Base-by-base conservation (phyloP, 2,329 filamentous ascomycete genomes). In the Cladophialophora immunda region DNA sequence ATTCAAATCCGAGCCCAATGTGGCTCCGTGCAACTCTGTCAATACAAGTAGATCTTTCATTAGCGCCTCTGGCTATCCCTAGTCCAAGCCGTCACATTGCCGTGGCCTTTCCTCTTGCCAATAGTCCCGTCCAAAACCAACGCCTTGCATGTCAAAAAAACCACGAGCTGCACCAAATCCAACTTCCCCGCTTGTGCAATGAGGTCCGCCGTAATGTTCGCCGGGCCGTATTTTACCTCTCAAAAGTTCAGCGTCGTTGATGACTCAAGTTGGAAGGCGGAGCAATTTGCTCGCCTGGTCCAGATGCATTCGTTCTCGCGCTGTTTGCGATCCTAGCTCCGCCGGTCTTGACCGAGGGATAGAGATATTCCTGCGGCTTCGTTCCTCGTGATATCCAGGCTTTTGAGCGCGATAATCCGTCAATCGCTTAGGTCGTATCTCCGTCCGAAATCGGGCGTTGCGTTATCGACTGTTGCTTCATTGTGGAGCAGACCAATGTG, bases 71-170 rank as follows among this genome's bases (percentile, higher is more conserved):
- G 45, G 45, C 45, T 50, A 11, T 50, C 5, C 45, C 45, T 50
- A 22, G 19, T 50, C 45, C 45, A 50, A 50, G 45, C 45, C 45
- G 22, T 50, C 45, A 50, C 22, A 25, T 50, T 50, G 45, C 45
- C 45, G 45, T 50, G 45, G 45, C 50, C 52, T 50, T 63, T n/a
- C 15, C 60, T n/a, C 17, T 5, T 41, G 38, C 38, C n/a, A 41
- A 50, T 25, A 50, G 45, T 45, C 32, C 34, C 32, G 9, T 50
- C 56, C 61, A 53, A 59, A 58, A 27, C 66, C 62, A 68, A 65
- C 66, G 62, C 66, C 66, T 65, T 68, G 66, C 66, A 58, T 52
- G 45, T 53, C 30, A 52, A 62, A 65, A 55, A 62, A 13, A 34
- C 56, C 11, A n/a, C 13, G 25, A 53, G 52, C 27, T 11, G 30